These are phyloP conservation scores for Alloteropsis angusta DNA, from an alignment of 202 grass and related monocot species.

Conservation along the genomic window DNA sequence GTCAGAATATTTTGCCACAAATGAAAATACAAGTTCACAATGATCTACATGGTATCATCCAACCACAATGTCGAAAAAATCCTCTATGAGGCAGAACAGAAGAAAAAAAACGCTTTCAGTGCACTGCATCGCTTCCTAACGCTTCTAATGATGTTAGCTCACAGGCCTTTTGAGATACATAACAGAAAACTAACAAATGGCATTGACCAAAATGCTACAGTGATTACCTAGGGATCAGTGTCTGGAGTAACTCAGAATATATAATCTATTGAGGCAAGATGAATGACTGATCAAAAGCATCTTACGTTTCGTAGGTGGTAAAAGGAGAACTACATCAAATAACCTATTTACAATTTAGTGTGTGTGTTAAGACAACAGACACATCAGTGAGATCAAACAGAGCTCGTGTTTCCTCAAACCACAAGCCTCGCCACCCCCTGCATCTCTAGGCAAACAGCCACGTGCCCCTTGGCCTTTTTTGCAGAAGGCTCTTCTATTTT, in stretches of 20 bases:
- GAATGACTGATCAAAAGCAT: background rate
- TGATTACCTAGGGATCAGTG: background rate
- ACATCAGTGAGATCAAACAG: too few species aligned
- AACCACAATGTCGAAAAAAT: background rate
- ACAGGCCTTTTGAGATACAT: background rate
- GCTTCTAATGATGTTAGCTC: background rate
- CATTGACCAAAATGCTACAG: background rate
- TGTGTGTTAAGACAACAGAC: background rate
- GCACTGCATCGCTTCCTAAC: background rate
- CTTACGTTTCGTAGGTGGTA: background rate
- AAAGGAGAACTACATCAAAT: background rate
- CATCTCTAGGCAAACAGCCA: too few species aligned
- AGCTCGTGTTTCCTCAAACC: too few species aligned
- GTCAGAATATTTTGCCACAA: slow-evolving; percentile 17
- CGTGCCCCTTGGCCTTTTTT: too few species aligned
- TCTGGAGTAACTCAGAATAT: background rate
- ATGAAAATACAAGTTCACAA: slow-evolving; percentile 2
- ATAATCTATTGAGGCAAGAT: background rate
- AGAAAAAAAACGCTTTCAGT: background rate
- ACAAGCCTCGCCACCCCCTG: too few species aligned
- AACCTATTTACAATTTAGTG: background rate
- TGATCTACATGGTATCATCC: background rate
- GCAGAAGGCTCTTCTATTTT: too few species aligned
- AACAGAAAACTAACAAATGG: background rate
- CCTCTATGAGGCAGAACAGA: background rate